Evolutionary conservation across 148 eudicot species (phyloP).

Genomic region (Fagopyrum homotropicum): DNA sequence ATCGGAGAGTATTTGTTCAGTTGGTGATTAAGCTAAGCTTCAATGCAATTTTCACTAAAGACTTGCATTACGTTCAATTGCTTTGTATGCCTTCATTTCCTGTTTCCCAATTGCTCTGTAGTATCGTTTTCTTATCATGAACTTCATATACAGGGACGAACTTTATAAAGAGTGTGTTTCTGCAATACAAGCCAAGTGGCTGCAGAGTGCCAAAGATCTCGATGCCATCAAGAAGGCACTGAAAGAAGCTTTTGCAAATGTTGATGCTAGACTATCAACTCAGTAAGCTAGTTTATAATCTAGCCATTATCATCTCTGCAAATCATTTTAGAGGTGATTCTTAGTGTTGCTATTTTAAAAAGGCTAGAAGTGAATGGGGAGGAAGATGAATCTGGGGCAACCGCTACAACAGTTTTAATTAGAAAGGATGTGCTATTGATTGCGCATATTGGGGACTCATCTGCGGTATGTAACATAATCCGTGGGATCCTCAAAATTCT

Average conservation of each 20-base stretch:
- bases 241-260: conserved; percentile 51
- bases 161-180: conserved; percentile 73
- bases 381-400: conserved; percentile 81
- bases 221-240: conserved; percentile 46
- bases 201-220: conserved; percentile 52
- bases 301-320: conserved; percentile 14
- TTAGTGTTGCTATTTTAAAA: conserved; percentile 39
- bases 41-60: not conserved
- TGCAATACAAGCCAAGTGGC: conserved; percentile 64
- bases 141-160: conserved; percentile 59
- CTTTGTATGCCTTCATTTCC: not conserved
- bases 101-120: not conserved
- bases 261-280: conserved; percentile 60
- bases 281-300: conserved; percentile 34
- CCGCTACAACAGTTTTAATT: conserved; percentile 71
- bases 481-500: not conserved
- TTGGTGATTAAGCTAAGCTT: not conserved
- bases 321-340: conserved; percentile 31
- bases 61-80: not conserved
- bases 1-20: not conserved
- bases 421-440: conserved; percentile 51
- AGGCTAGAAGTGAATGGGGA: conserved; percentile 61
- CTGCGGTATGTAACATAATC: conserved; percentile 40
- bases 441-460: conserved; percentile 94
- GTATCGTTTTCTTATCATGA: conserved; percentile 1